A percentile compares a stretch with the other conserved stretches of the same genome.
Conservation (phyloP, 345 rosid genomes). For the Sisymbrium irio region DNA sequence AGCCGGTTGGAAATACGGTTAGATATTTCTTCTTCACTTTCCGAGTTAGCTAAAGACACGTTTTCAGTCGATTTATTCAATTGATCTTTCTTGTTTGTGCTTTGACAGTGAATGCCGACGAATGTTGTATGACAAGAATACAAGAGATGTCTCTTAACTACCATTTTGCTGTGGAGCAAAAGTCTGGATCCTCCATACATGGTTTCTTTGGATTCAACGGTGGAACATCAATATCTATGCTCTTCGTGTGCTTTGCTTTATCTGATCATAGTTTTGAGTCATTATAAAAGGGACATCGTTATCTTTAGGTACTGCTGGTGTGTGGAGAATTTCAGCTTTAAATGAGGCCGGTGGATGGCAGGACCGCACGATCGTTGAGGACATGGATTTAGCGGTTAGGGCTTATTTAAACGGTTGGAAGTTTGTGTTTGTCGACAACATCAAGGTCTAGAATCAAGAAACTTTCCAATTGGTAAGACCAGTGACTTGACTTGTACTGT, state of each 20-base stretch:
- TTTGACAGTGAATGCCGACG: constrained; percentile 28
- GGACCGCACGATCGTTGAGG: constrained; percentile 88
- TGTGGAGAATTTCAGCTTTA: constrained; percentile 82
- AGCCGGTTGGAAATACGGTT: constrained; percentile 95
- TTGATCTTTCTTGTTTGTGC: background rate
- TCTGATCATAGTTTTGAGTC: background rate
- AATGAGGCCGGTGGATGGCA: constrained; percentile 91
- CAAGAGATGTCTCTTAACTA: constrained; percentile 42
- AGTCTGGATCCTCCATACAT: constrained; percentile 35
- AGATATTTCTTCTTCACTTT: background rate
- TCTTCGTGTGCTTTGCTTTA: constrained; percentile 2
- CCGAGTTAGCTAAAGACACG: constrained; percentile 1
- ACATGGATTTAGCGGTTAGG: constrained; percentile 90
- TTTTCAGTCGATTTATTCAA: background rate
- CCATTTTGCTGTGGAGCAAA: constrained; percentile 38
- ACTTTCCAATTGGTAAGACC: background rate
- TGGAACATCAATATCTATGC: background rate
- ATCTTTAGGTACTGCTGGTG: constrained; percentile 81
- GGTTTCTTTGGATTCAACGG: constrained; percentile 39
- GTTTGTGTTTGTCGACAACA: constrained; percentile 55
- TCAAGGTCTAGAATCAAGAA: constrained; percentile 32
- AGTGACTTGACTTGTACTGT: background rate
- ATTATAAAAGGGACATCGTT: background rate
- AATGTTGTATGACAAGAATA: constrained; percentile 39
- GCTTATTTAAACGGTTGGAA: constrained; percentile 84